Evolutionary conservation across 768 basidiomycete genomes (phyloP).

Genomic region (Trametes coccinea): DNA sequence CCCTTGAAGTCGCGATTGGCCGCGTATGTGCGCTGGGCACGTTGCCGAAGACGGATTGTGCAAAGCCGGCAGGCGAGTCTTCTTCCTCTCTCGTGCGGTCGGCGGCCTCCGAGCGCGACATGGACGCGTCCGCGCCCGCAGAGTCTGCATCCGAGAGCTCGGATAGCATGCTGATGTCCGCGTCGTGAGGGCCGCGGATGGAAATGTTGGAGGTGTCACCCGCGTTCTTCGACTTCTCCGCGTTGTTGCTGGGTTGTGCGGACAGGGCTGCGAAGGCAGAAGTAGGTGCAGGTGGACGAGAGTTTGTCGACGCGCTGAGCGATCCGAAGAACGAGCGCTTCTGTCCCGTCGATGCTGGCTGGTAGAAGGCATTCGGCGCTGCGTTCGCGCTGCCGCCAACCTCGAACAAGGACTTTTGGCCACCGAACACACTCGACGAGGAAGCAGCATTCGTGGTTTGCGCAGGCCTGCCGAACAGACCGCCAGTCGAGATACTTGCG

Average conservation of each 20-base stretch:
- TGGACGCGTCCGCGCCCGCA: constrained; percentile 7
- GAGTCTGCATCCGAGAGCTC: constrained; percentile 16
- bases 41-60: constrained; percentile 34
- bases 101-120: constrained; percentile 19
- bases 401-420: constrained; percentile 37
- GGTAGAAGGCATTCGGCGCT: constrained; percentile 67
- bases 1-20: constrained; percentile 21
- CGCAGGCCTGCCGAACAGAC: not conserved
- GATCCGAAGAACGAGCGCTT: constrained; percentile 21
- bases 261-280: constrained; percentile 12
- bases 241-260: not conserved
- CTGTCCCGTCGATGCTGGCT: constrained; percentile 41
- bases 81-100: constrained; percentile 24
- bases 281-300: constrained; percentile 7
- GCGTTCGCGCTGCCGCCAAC: constrained; percentile 49
- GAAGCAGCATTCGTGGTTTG: not conserved
- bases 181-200: constrained; percentile 11
- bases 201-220: constrained; percentile 9
- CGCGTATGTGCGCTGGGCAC: constrained; percentile 2
- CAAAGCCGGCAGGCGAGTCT: constrained; percentile 25
- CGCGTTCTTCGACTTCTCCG: not conserved
- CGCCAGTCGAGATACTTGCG: not conserved
- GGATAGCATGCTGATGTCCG: constrained; percentile 22
- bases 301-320: not conserved
- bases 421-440: not conserved